Evolutionary conservation across 192 early-diverging fungal genomes (phyloP).

Genomic region (Gorgonomyces haynaldii): DNA sequence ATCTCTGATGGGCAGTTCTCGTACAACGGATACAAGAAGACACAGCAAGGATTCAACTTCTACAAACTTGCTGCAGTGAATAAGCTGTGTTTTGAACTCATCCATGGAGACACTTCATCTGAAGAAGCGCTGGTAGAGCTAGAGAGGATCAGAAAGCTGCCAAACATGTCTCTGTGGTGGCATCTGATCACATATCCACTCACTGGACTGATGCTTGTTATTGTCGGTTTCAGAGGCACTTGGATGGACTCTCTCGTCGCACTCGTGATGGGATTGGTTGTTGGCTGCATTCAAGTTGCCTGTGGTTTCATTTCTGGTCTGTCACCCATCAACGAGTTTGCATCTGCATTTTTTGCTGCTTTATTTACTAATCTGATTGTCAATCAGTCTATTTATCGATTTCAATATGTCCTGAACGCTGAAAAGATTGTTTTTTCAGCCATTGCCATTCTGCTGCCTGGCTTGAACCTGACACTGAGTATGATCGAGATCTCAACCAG

Average conservation of each 20-base stretch:
- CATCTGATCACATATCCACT: constrained; percentile 23
- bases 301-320: constrained; percentile 12
- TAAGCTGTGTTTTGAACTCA: constrained; percentile 23
- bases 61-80: constrained; percentile 37
- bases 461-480: constrained; percentile 66
- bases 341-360: constrained; percentile 15
- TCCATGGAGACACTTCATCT: constrained; percentile 14
- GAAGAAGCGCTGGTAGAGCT: constrained; percentile 21
- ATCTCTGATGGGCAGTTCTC: no score
- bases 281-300: constrained; percentile 11
- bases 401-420: constrained; percentile 7
- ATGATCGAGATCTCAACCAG: constrained; percentile 80
- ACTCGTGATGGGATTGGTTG: constrained; percentile 19
- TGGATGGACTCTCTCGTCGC: constrained; percentile 28
- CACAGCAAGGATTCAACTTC: constrained; percentile 20
- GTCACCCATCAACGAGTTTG: constrained; percentile 29
- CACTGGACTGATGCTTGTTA: constrained; percentile 13
- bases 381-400: neutral
- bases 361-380: constrained; percentile 12
- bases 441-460: constrained; percentile 35
- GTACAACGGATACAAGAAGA: constrained; percentile 23
- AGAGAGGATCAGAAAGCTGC: constrained; percentile 13
- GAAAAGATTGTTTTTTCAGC: constrained; percentile 19
- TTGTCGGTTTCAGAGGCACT: constrained; percentile 22
- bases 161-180: constrained; percentile 6